These are phyloP conservation scores for Pseudozyma flocculosa DNA, from an alignment of 1,284 basidiomycete genomes.

Conservation along the genomic window DNA sequence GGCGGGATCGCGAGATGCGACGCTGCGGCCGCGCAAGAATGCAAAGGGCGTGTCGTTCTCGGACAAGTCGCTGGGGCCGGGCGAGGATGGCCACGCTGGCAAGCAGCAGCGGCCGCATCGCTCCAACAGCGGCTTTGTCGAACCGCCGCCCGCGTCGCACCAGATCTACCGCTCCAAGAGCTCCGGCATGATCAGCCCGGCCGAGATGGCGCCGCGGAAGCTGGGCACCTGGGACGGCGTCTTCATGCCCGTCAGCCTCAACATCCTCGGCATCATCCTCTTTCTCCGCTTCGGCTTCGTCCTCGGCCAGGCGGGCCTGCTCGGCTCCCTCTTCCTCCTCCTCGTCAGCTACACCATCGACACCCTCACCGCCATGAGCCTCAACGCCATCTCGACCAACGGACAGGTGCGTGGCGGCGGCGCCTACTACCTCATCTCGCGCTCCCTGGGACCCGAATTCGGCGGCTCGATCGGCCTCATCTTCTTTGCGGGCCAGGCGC, in stretches of 20 bases:
- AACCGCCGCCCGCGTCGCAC: neutral
- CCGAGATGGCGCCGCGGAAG: constrained; percentile 47
- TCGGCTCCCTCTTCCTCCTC: constrained; percentile 50
- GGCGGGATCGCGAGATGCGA: constrained; percentile 1
- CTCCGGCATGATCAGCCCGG: constrained; percentile 41
- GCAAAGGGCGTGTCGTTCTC: constrained; percentile 38
- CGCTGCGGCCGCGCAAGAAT: constrained; percentile 15
- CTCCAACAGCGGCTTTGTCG: constrained; percentile 28
- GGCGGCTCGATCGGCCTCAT: constrained; percentile 57
- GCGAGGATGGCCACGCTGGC: constrained; percentile 21
- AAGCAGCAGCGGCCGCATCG: constrained; percentile 14
- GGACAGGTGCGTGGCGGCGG: constrained; percentile 57
- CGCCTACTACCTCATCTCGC: constrained; percentile 57
- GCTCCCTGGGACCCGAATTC: constrained; percentile 56
- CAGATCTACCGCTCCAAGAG: constrained; percentile 15
- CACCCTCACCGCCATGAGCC: constrained; percentile 52
- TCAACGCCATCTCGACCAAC: constrained; percentile 56
- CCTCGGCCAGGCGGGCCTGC: constrained; percentile 53
- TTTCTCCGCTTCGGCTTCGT: constrained; percentile 57
- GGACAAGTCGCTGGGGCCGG: constrained; percentile 21
- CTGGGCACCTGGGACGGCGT: constrained; percentile 57
- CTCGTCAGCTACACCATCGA: constrained; percentile 53
- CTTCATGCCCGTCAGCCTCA: constrained; percentile 56
- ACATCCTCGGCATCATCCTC: constrained; percentile 57
- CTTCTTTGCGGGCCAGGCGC: constrained; percentile 55